Conservation (phyloP, 495 filamentous ascomycete species). For the Xylaria bambusicola region DNA sequence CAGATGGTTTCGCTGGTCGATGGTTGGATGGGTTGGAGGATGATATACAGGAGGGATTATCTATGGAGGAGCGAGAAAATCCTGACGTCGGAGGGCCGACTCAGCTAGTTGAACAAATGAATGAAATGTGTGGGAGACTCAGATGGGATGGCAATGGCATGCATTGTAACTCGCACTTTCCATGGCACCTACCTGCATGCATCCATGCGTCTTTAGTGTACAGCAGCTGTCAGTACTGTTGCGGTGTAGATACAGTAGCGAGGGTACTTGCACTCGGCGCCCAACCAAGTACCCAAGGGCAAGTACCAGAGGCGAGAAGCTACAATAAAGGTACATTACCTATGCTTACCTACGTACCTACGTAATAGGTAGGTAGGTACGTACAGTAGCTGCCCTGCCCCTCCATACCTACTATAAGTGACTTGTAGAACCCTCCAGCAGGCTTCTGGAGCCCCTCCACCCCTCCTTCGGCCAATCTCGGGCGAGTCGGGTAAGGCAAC, state of each 20-base stretch:
- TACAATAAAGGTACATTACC: too few species aligned
- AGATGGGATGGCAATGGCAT: neutral
- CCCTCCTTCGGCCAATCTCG: slow-evolving; percentile 34
- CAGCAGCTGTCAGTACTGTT: neutral
- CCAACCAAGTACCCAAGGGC: too few species aligned
- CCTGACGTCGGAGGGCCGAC: slow-evolving; percentile 6
- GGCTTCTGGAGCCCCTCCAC: neutral
- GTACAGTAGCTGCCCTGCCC: neutral
- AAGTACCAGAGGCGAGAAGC: too few species aligned
- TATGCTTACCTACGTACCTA: too few species aligned
- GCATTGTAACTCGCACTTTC: neutral
- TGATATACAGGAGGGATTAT: neutral
- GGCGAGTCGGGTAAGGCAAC: slow-evolving; percentile 33
- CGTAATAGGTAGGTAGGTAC: neutral
- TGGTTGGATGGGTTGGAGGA: neutral
- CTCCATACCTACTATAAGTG: neutral
- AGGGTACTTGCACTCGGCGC: too few species aligned
- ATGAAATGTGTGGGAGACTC: too few species aligned
- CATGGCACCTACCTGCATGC: neutral
- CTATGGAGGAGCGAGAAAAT: neutral
- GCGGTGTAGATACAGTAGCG: too few species aligned
- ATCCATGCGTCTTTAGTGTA: neutral
- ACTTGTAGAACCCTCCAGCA: slow-evolving; percentile 3
- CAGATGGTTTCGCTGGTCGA: too few species aligned
- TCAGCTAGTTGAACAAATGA: neutral